Evolutionary conservation across 2,329 filamentous ascomycete species (phyloP).

Genomic region (Pseudogymnoascus sp.): DNA sequence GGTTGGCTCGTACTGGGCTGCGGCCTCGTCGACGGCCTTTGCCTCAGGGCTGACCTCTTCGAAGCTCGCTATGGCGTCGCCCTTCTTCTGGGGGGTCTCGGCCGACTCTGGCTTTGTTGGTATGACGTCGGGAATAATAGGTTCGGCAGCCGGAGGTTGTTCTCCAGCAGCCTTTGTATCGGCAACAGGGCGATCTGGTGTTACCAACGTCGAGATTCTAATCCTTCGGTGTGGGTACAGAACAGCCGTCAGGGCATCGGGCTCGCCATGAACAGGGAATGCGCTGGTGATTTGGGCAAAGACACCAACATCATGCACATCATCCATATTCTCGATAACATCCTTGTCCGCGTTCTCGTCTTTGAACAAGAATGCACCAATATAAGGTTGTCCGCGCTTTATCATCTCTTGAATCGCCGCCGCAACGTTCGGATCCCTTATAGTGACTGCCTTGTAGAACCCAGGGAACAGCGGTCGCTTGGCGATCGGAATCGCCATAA

Average conservation of each 20-base stretch:
- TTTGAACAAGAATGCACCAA: conserved; percentile 94
- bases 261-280: conserved; percentile 83
- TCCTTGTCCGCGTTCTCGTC: conserved; percentile 92
- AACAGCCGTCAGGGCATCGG: conserved; percentile 80
- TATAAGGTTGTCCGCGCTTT: conserved; percentile 92
- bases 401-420: conserved; percentile 93
- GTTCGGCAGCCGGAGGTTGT: conserved; percentile 36
- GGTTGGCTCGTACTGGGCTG: conserved; percentile 71
- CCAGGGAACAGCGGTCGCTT: conserved; percentile 91
- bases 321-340: conserved; percentile 79
- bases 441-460: conserved; percentile 98
- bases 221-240: conserved; percentile 94
- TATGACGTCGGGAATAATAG: conserved; percentile 49
- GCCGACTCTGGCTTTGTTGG: conserved; percentile 48
- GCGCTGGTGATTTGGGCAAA: conserved; percentile 97
- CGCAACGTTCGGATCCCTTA: conserved; percentile 85
- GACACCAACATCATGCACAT: conserved; percentile 92
- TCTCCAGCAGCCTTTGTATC: conserved; percentile 38
- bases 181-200: conserved; percentile 41
- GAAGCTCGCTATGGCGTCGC: conserved; percentile 94
- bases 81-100: conserved; percentile 57
- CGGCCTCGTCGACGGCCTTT: conserved; percentile 41
- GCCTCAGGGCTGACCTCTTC: conserved; percentile 69
- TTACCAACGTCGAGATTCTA: conserved; percentile 74
- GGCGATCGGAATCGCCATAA: conserved; percentile 93